Evolutionary conservation across 2,329 filamentous ascomycete genomes (phyloP).

Genomic region (Xylariaceae sp.): DNA sequence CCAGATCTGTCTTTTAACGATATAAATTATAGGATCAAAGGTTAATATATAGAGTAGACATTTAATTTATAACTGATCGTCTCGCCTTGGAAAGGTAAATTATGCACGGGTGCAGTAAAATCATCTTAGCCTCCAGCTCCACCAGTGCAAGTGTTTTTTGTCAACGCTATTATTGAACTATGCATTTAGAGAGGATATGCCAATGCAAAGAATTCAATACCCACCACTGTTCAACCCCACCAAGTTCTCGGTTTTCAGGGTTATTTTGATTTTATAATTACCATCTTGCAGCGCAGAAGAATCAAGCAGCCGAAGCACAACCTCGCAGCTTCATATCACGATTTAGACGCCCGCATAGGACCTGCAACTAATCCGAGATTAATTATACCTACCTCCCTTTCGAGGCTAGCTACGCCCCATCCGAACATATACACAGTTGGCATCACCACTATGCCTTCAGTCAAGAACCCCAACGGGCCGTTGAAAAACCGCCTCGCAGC

Average conservation of each 20-base stretch:
- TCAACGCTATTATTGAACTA: too few species aligned
- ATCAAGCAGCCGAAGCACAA: not conserved
- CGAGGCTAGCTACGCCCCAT: not conserved
- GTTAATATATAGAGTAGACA: too few species aligned
- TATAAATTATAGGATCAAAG: too few species aligned
- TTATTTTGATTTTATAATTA: not conserved
- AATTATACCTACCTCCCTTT: not conserved
- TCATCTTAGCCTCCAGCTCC: too few species aligned
- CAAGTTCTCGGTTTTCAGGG: not conserved
- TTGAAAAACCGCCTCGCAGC: constrained; percentile 60
- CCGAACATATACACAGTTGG: not conserved
- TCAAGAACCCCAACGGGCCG: constrained; percentile 63
- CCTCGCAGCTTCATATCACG: not conserved
- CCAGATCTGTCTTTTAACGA: too few species aligned
- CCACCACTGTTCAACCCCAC: not conserved
- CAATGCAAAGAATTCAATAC: not conserved
- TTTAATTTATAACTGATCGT: too few species aligned
- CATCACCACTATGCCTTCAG: constrained; percentile 53
- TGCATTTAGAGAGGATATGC: not conserved
- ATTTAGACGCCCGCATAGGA: not conserved
- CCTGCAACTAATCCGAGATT: not conserved
- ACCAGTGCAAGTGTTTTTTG: too few species aligned
- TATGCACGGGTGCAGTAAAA: too few species aligned
- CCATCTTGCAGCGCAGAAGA: not conserved
- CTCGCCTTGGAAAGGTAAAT: too few species aligned